Base-by-base conservation (phyloP, 106 monocot species). In the Hemerocallis citrina region DNA sequence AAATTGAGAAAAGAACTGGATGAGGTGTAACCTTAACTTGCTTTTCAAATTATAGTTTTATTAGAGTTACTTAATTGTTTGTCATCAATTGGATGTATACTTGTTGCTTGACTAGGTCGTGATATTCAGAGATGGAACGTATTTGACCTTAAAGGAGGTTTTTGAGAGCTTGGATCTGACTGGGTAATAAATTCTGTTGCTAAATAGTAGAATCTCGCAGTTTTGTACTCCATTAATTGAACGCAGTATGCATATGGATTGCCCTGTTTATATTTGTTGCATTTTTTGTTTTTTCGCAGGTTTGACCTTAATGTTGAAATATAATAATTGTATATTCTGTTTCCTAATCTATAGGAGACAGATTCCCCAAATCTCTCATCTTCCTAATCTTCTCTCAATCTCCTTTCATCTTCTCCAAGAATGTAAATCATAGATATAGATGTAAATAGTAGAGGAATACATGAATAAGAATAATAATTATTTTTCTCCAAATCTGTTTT, bases 161-260 rank as follows among this genome's bases (percentile, higher is more conserved):
- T 98, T 98, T 75, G 96, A 98, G 75, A 98, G 96, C 66, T 79
- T 98, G 68, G 96, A 98, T 81, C 66, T 98, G 57, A 88, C 88
- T 35, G 96, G 96, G 96, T 98, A 77, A 36, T 46, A 12, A 59
- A 59, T 9, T 32, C 25, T 55, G n/a, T 52, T 38, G 20, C 54
- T 16, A 38, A 34, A 22, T 47, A 6, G 42, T 32, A 24, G 44
- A 19, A 39, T 52, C 34, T 45, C 40, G 46, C 36, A 38, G 0
- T 39, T 50, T 5, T 45, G 8, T 27, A 24, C 51, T 21, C 30
- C 15, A 31, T 29, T 61, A 4, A 30, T 30, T 22, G 7, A n/a
- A 11, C 49, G 17, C 23, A 2, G 7, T 38, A 45, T 32, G 25
- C 49, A 27, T 20, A 29, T 8, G 28, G 7, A 25, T 66, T 21